Conservation (phyloP, 768 basidiomycete species). For the Hypsizygus marmoreus region DNA sequence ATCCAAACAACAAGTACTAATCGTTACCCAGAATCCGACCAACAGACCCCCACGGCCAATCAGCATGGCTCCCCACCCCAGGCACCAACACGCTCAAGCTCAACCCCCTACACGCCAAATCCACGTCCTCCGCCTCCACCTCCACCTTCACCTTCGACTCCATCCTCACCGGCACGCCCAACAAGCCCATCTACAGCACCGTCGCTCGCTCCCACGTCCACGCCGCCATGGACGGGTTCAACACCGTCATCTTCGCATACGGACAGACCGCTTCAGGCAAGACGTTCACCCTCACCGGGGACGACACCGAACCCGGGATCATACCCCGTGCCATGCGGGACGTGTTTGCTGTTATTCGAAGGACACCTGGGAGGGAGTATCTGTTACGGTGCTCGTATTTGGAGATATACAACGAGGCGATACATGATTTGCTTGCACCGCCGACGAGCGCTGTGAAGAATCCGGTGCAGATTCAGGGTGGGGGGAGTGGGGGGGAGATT, state of each 20-base stretch:
- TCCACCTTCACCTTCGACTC: constrained; percentile 73
- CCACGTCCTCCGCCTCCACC: constrained; percentile 29
- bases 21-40: constrained; percentile 59
- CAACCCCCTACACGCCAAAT: constrained; percentile 54
- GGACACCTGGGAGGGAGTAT: constrained; percentile 81
- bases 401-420: constrained; percentile 95
- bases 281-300: constrained; percentile 63
- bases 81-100: constrained; percentile 60
- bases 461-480: constrained; percentile 76
- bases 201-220: constrained; percentile 79
- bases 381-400: constrained; percentile 95
- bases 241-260: constrained; percentile 93
- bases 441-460: constrained; percentile 52
- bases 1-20: constrained; percentile 5
- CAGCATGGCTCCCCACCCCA: constrained; percentile 58
- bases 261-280: constrained; percentile 83
- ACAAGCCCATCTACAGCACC: constrained; percentile 76
- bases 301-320: constrained; percentile 86
- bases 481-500: constrained; percentile 55
- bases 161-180: constrained; percentile 75
- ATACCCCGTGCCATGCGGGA: constrained; percentile 93
- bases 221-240: constrained; percentile 96
- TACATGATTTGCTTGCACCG: constrained; percentile 84
- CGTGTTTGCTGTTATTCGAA: constrained; percentile 81
- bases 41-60: constrained; percentile 40